Evolutionary conservation across 2,329 filamentous ascomycete species (phyloP).

Genomic region (Botryosphaeria dothidea): DNA sequence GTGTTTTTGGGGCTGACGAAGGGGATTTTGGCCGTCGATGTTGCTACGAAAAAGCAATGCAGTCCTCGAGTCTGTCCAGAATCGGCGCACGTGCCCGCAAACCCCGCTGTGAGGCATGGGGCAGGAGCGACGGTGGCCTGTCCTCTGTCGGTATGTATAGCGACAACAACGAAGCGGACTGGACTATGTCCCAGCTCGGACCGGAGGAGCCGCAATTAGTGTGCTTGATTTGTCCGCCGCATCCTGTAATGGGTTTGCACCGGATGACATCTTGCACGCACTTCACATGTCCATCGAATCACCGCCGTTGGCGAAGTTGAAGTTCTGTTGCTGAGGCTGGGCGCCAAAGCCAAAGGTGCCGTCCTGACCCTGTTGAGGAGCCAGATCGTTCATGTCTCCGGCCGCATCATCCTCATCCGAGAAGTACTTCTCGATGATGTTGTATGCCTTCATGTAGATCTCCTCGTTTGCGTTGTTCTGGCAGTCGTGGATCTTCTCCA

Average conservation of each 20-base stretch:
- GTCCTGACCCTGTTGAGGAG: conserved; percentile 68
- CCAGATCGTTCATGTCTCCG: conserved; percentile 78
- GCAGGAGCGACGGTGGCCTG: conserved; percentile 9
- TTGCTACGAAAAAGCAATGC: conserved; percentile 15
- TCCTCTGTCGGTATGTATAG: conserved; percentile 15
- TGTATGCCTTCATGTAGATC: conserved; percentile 99
- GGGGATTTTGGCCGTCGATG: conserved; percentile 3
- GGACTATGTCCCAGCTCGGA: background rate
- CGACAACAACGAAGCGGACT: conserved; percentile 8
- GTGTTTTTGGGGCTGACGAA: conserved; percentile 13
- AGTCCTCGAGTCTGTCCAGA: conserved; percentile 12
- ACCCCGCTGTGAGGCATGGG: background rate
- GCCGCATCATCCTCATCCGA: conserved; percentile 90
- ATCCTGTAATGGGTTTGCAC: background rate
- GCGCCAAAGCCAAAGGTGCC: conserved; percentile 79
- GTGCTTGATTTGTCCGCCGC: background rate
- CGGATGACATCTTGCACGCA: background rate
- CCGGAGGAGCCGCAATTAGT: background rate
- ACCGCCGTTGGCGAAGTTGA: conserved; percentile 85
- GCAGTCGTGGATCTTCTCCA: conserved; percentile 99
- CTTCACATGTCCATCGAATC: conserved; percentile 75
- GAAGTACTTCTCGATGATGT: conserved; percentile 99
- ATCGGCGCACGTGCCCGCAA: conserved; percentile 12
- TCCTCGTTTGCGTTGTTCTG: conserved; percentile 99
- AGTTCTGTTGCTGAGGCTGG: conserved; percentile 65